Base-by-base conservation (phyloP, 1,139 yeast species). In the Schizosaccharomyces versatilis region DNA sequence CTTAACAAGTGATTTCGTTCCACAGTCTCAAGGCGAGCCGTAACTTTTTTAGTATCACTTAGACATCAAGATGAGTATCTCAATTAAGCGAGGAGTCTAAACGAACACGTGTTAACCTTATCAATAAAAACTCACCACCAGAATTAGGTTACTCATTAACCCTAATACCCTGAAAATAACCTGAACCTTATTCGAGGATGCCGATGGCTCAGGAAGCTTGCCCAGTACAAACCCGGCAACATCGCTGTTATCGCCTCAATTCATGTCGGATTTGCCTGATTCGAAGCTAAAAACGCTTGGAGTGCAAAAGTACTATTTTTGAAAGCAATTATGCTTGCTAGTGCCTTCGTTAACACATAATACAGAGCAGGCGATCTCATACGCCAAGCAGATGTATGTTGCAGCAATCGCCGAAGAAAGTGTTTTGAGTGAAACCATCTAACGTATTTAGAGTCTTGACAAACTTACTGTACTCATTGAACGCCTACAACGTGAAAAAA, bases 401-500 rank as follows among this genome's bases (percentile, higher is more conserved):
- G 14, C 17, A 24, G 39, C 17, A 36, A 38, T 52, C 38, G 12
- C 24, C 9, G 47, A 14, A n/a, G 15, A 14, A 24, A 24, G 39
- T 14, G 48, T 10, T 19, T 14, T 19, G 38, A 24, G 15, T 7
- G 38, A 10, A 48, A 9, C 8, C 54, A n/a, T n/a, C 10, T 47
- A 32, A 32, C 54, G 59, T 40, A 12, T 57, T 3, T 60, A 60
- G 60, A 84, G 81, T 61, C 70, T 81, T 57, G 76, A 72, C 54
- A 79, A 79, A 62, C 73, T 80, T 10, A 67, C 72, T 8, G 66
- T 71, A 1, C 68, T 80, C 47, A 75, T 77, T 58, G 80, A 75
- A 60, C 84, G 80, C 61, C 72, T 84, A 56, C 62, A 68, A 49
- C 76, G 83, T 59, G 93, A 84, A 63, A 82, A 81, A 64, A 73